A percentile compares a stretch with the other conserved stretches of the same genome.
Evolutionary conservation across 768 basidiomycete species (phyloP).

Genomic region (Hygrocybe punicea): DNA sequence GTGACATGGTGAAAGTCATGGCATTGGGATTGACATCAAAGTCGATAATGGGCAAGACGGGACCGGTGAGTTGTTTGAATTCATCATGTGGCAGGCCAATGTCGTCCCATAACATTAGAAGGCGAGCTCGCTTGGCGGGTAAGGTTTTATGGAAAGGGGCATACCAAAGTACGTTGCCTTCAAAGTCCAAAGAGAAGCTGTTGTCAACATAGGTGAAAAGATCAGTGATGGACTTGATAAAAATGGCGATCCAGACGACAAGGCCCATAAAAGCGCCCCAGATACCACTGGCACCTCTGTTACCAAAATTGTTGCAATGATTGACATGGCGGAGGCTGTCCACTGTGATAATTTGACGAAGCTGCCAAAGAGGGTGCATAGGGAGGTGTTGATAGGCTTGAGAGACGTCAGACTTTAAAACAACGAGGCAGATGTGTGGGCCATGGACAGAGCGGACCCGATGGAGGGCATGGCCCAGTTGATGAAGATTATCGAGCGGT

Average conservation of each 20-base stretch:
- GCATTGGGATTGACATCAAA: conserved; percentile 34
- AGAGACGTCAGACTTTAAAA: conserved; percentile 41
- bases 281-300: background rate
- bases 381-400: conserved; percentile 35
- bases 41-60: conserved; percentile 35
- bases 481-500: conserved; percentile 34
- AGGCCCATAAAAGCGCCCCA: conserved; percentile 15
- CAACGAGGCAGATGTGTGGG: conserved; percentile 5
- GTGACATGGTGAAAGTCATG: conserved; percentile 27
- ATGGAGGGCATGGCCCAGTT: conserved; percentile 26
- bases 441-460: background rate
- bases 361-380: conserved; percentile 30
- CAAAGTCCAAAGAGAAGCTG: background rate
- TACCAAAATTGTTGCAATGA: conserved; percentile 11
- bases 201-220: background rate
- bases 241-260: background rate
- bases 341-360: conserved; percentile 25
- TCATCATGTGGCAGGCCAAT: conserved; percentile 39
- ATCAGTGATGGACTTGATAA: background rate
- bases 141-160: conserved; percentile 19
- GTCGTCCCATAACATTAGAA: conserved; percentile 41
- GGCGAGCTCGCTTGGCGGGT: conserved; percentile 31
- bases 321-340: conserved; percentile 9
- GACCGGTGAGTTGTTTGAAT: conserved; percentile 39
- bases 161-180: conserved; percentile 16